These are phyloP conservation scores for Helicostylum pulchrum DNA, from an alignment of 192 early-diverging fungal genomes.

Conservation along the genomic window DNA sequence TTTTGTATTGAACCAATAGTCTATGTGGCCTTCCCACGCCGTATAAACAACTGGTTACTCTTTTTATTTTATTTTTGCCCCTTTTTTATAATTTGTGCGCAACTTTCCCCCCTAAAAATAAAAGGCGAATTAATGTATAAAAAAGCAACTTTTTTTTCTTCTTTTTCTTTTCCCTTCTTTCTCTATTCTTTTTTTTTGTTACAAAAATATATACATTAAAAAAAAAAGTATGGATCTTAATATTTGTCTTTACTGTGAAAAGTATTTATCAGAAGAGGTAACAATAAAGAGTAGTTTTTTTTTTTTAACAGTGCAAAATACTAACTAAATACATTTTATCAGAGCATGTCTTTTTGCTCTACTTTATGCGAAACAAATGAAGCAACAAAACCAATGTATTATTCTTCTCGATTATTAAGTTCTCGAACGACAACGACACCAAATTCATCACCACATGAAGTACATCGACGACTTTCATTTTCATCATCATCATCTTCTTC, in stretches of 20 bases:
- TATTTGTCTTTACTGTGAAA: constrained; percentile 17
- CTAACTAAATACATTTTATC: background rate
- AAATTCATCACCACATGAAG: background rate
- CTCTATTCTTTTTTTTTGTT: background rate
- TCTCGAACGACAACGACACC: constrained; percentile 2
- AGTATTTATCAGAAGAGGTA: constrained; percentile 11
- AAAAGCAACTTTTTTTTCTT: too few species aligned
- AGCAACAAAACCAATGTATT: constrained; percentile 10
- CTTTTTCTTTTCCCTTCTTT: background rate
- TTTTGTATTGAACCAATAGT: background rate
- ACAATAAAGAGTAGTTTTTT: background rate
- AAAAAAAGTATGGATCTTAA: constrained; percentile 14
- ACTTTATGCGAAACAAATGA: constrained; percentile 2
- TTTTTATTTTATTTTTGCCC: too few species aligned
- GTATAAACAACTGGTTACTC: too few species aligned
- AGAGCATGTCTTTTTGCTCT: constrained; percentile 11
- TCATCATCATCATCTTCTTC: constrained; percentile 2
- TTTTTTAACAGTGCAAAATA: too few species aligned
- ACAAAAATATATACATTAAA: background rate
- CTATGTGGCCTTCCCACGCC: too few species aligned
- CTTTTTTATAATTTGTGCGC: too few species aligned
- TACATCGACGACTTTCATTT: constrained; percentile 8
- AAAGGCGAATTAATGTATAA: too few species aligned
- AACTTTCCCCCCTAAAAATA: too few species aligned
- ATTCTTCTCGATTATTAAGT: constrained; percentile 1